These are phyloP conservation scores for Bryoglossum gracile DNA, from an alignment of 495 filamentous ascomycete genomes.

Conservation along the genomic window DNA sequence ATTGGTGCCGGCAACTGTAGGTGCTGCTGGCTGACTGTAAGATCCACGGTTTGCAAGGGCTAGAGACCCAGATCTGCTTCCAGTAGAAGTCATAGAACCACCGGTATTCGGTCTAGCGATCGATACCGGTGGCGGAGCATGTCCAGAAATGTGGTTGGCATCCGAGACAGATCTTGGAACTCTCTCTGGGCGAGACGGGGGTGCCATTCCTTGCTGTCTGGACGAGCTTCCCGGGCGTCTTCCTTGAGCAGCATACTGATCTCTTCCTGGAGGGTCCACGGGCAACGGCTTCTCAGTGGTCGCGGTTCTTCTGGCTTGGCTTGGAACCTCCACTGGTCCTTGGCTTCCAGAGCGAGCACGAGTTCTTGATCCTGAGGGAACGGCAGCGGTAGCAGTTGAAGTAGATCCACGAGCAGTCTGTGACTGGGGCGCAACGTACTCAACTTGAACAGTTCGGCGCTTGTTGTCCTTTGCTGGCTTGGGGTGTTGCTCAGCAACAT, in stretches of 20 bases:
- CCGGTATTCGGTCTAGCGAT: slow-evolving; percentile 69
- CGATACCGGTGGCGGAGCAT: slow-evolving; percentile 33
- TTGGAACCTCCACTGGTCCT: slow-evolving; percentile 26
- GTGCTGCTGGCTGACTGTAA: slow-evolving; percentile 83
- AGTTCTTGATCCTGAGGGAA: slow-evolving; percentile 20
- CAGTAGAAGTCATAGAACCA: slow-evolving; percentile 68
- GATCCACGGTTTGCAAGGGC: slow-evolving; percentile 72
- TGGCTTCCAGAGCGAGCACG: slow-evolving; percentile 29
- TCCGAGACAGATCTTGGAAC: slow-evolving; percentile 43
- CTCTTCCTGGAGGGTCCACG: slow-evolving; percentile 37
- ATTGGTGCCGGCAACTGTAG: slow-evolving; percentile 82
- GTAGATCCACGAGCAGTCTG: slow-evolving; percentile 63
- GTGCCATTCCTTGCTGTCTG: slow-evolving; percentile 38
- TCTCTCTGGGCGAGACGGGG: slow-evolving; percentile 46
- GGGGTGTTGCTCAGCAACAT: slow-evolving; percentile 52
- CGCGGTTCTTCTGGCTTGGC: slow-evolving; percentile 22
- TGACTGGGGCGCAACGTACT: slow-evolving; percentile 90
- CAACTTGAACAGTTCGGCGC: slow-evolving; percentile 90
- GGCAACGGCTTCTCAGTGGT: slow-evolving; percentile 46
- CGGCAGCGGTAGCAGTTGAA: slow-evolving; percentile 13
- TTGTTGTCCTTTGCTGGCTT: slow-evolving; percentile 74
- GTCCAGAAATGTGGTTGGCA: slow-evolving; percentile 35
- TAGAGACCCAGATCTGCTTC: slow-evolving; percentile 41
- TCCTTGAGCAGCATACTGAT: slow-evolving; percentile 38
- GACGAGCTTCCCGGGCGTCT: slow-evolving; percentile 41